Conservation (phyloP, 192 early-diverging fungal genomes). For the Mortierella alpina region DNA sequence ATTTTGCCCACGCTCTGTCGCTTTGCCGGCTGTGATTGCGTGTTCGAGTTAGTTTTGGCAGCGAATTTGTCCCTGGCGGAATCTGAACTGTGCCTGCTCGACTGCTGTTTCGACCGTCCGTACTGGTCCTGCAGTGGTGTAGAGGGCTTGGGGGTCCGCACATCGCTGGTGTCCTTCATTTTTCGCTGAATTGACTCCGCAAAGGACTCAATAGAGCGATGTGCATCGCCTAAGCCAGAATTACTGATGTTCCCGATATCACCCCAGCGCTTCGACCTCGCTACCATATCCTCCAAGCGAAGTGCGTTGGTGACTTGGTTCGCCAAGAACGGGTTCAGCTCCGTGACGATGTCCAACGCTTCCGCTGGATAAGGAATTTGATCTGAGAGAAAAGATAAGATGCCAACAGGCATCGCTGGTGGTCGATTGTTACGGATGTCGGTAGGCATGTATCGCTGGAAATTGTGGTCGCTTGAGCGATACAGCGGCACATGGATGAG, state of each 20-base stretch:
- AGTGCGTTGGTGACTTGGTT: conserved; percentile 38
- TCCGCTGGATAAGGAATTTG: conserved; percentile 63
- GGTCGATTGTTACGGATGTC: conserved; percentile 35
- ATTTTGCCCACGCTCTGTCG: not conserved
- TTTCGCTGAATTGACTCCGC: conserved; percentile 32
- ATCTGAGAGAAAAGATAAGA: conserved; percentile 65
- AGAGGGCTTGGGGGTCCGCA: conserved; percentile 7
- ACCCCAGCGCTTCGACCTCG: conserved; percentile 26
- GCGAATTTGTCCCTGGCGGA: not conserved
- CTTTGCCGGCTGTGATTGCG: conserved; percentile 1
- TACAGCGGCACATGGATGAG: conserved; percentile 65
- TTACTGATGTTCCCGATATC: conserved; percentile 4
- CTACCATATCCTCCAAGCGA: conserved; percentile 26
- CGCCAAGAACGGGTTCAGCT: conserved; percentile 61
- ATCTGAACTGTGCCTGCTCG: not conserved
- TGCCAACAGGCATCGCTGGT: conserved; percentile 59
- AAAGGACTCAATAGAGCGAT: conserved; percentile 29
- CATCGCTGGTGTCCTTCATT: conserved; percentile 24
- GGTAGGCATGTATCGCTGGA: conserved; percentile 41
- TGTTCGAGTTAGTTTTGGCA: not conserved
- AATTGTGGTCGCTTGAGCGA: conserved; percentile 55
- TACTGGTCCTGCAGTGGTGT: not conserved
- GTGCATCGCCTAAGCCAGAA: conserved; percentile 6
- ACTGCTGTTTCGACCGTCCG: not conserved
- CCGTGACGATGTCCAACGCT: conserved; percentile 48